Evolutionary conservation across 176 grass and related monocot species (phyloP).

Genomic region (Hyparrhenia diplandra): DNA sequence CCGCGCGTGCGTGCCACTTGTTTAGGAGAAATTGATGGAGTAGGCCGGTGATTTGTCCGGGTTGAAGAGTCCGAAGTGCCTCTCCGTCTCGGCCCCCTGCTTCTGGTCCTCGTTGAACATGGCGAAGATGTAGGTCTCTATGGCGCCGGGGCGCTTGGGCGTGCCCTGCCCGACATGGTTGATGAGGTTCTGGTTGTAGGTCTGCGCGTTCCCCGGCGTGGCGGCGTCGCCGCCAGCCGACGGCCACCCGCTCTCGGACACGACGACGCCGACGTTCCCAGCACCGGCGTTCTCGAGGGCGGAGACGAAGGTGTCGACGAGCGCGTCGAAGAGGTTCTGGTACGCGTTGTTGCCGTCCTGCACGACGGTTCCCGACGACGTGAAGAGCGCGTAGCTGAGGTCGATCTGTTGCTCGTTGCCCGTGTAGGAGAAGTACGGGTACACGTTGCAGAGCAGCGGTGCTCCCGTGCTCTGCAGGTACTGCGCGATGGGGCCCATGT

Average conservation of each 20-base stretch:
- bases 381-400: slow-evolving; percentile 60
- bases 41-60: slow-evolving; percentile 41
- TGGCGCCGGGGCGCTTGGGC: slow-evolving; percentile 28
- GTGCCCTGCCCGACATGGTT: slow-evolving; percentile 43
- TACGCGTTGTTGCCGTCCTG: slow-evolving; percentile 47
- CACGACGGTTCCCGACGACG: slow-evolving; percentile 13
- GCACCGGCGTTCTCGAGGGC: slow-evolving; percentile 39
- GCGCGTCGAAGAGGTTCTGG: slow-evolving; percentile 60
- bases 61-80: slow-evolving; percentile 61
- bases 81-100: not conserved
- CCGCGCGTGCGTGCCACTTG: no score
- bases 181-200: slow-evolving; percentile 52
- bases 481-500: slow-evolving; percentile 38
- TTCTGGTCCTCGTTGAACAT: slow-evolving; percentile 37
- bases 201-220: slow-evolving; percentile 20
- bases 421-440: slow-evolving; percentile 58
- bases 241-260: slow-evolving; percentile 68
- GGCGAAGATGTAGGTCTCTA: slow-evolving; percentile 62
- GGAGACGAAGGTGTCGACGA: slow-evolving; percentile 48
- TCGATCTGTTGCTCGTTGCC: not conserved
- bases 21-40: slow-evolving; percentile 29
- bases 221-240: slow-evolving; percentile 30
- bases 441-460: slow-evolving; percentile 51
- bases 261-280: slow-evolving; percentile 33
- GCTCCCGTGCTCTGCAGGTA: slow-evolving; percentile 45